A percentile compares a stretch with the other conserved stretches of the same genome.
These are phyloP conservation scores for Suillus luteus DNA, from an alignment of 768 basidiomycete genomes.

Conservation along the genomic window DNA sequence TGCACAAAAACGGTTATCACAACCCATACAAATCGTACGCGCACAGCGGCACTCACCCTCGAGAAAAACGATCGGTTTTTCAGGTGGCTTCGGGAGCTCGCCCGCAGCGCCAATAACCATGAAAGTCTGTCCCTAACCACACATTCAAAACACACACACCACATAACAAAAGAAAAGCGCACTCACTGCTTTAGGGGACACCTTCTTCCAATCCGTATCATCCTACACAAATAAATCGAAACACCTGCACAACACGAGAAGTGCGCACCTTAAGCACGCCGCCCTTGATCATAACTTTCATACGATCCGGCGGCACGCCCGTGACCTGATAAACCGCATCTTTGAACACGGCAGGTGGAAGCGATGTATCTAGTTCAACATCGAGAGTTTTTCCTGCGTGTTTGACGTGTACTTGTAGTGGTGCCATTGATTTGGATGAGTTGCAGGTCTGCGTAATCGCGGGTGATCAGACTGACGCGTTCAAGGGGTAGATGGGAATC, in stretches of 20 bases:
- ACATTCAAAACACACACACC: conserved; percentile 6
- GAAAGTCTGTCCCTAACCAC: conserved; percentile 76
- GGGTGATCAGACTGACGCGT: conserved; percentile 17
- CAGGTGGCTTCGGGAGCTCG: conserved; percentile 86
- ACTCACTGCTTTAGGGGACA: conserved; percentile 78
- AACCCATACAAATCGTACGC: neutral
- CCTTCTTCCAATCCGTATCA: conserved; percentile 83
- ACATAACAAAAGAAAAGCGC: conserved; percentile 9
- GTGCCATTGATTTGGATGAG: conserved; percentile 49
- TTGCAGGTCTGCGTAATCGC: conserved; percentile 11
- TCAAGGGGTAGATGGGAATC: conserved; percentile 28
- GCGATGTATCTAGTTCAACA: conserved; percentile 71
- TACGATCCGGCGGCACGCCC: conserved; percentile 85
- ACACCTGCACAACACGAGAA: neutral
- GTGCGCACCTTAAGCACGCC: conserved; percentile 79
- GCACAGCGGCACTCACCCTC: conserved; percentile 56
- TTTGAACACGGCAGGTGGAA: conserved; percentile 76
- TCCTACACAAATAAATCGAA: conserved; percentile 51
- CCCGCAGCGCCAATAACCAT: conserved; percentile 94
- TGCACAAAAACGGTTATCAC: conserved; percentile 25
- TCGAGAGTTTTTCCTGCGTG: conserved; percentile 83
- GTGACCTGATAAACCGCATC: conserved; percentile 78
- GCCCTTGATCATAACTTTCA: conserved; percentile 98
- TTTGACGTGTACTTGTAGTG: conserved; percentile 80
- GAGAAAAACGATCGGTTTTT: conserved; percentile 76